These are phyloP conservation scores for Cutaneotrichosporon daszewskae DNA, from an alignment of 1,284 basidiomycete genomes.

Conservation along the genomic window DNA sequence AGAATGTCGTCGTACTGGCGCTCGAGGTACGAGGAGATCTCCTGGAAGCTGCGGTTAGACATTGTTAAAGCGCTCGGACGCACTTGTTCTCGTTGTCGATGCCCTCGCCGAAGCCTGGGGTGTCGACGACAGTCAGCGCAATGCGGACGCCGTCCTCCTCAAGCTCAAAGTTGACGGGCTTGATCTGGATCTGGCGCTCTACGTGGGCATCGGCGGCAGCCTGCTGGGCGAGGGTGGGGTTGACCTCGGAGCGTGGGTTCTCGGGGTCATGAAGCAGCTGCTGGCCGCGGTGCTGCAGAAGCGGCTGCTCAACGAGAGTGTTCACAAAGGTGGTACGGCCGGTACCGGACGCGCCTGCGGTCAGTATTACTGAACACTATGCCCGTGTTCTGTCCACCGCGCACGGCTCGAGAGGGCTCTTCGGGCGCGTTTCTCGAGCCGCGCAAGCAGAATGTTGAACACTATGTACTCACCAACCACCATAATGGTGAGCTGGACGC, in stretches of 20 bases:
- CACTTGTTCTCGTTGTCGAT: conserved; percentile 98
- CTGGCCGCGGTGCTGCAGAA: conserved; percentile 55
- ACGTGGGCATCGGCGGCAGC: conserved; percentile 73
- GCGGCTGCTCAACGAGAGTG: conserved; percentile 91
- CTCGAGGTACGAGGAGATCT: conserved; percentile 95
- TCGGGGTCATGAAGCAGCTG: conserved; percentile 47
- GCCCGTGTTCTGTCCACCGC: too few relatives aligned
- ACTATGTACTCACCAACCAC: conserved; percentile 69
- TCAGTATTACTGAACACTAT: not conserved
- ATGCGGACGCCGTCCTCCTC: conserved; percentile 99
- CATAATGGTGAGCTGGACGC: conserved; percentile 92
- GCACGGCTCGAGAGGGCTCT: too few relatives aligned
- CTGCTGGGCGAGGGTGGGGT: conserved; percentile 51
- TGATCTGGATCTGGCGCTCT: conserved; percentile 92
- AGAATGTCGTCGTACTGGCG: conserved; percentile 99
- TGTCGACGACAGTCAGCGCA: conserved; percentile 96
- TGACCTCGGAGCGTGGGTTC: conserved; percentile 72
- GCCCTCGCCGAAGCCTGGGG: conserved; percentile 97
- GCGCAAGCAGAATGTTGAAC: too few relatives aligned
- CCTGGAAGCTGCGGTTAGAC: conserved; percentile 65
- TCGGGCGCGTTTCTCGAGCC: too few relatives aligned
- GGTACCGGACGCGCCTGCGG: conserved; percentile 79
- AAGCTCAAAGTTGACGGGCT: conserved; percentile 91
- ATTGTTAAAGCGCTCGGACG: conserved; percentile 45
- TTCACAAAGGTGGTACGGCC: conserved; percentile 97